A percentile compares a stretch with the other conserved stretches of the same genome.
Conservation (phyloP, 1,284 basidiomycete species). For the Leccinum pallidistipes region DNA sequence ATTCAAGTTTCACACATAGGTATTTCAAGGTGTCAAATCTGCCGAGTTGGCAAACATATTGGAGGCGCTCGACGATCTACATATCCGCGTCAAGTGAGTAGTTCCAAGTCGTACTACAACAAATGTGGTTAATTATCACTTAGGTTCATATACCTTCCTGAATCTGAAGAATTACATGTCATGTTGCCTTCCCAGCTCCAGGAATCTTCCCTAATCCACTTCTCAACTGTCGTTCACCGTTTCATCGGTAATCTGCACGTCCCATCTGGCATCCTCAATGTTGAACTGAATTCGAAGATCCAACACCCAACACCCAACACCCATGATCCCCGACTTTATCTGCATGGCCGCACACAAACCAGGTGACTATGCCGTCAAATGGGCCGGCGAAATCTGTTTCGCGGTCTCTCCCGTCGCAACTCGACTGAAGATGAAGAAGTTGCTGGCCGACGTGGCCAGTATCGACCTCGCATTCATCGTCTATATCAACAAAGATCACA, state of each 20-base stretch:
- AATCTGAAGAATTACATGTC: too few species aligned
- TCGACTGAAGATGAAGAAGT: background rate
- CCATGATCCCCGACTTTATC: background rate
- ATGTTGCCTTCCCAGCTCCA: background rate
- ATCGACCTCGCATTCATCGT: background rate
- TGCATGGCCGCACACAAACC: background rate
- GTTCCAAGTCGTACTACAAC: too few species aligned
- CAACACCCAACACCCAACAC: background rate
- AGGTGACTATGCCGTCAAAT: background rate
- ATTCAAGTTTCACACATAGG: too few species aligned
- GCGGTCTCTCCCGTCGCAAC: background rate
- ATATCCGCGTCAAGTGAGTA: too few species aligned
- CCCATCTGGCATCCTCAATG: background rate
- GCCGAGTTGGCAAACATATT: too few species aligned
- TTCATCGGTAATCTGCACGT: background rate
- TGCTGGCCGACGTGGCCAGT: background rate
- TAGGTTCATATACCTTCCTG: too few species aligned
- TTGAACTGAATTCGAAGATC: background rate
- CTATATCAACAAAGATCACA: background rate
- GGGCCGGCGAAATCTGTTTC: background rate
- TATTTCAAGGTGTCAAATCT: too few species aligned
- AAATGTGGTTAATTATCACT: too few species aligned
- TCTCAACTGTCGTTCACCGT: background rate
- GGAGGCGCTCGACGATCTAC: too few species aligned
- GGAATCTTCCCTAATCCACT: background rate